Evolutionary conservation across 352 stramenopile species (phyloP), one percentile per base, ranked within the genome.

Genomic region (Phytophthora tentaculata): DNA sequence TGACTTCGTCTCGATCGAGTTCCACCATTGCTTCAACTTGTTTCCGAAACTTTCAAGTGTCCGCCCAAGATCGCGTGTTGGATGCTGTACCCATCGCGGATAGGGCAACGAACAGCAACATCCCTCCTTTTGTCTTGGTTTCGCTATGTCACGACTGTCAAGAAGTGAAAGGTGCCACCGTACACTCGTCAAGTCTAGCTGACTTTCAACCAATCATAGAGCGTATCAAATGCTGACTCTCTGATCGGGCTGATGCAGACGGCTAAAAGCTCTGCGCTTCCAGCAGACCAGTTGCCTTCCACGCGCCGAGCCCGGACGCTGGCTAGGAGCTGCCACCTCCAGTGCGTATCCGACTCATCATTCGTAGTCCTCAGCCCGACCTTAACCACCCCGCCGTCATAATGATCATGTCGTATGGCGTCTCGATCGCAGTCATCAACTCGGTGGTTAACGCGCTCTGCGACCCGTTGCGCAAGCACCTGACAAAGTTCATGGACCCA

Each of bases 381-480:
- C 17, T 44, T 14, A 19, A 55, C 49, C 17, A 47, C 50, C 7
- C 2, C 26, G 14, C 41, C 26, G 9, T 26, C 32, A 45, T 29
- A 44, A 90, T 92, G 80, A 35, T 89, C 37, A 71, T 91, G 60
- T 85, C 83, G 53, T 85, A 79, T 41, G 84, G 86, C 22, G 73
- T 94, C 23, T 91, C 77, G 24, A 90, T 94, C 69, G 86, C 86
- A 19, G 74, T 94, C 28, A 72, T 94, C 61, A 94, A 91, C 74
- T 94, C 86, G 50, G 72, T 91, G 35, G 84, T 92, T 23, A 92
- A 89, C 49, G 86, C 86, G 54, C 77, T 94, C 14, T 91, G 82
- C 54, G 86, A 94, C 63, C 86, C 86, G 57, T 69, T 94, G 79
- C 86, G 86, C 79, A 94, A 94, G 80, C 91, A 94, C 61, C 67